Conservation (phyloP, 208 protist species). For the Pavlovales sp. region DNA sequence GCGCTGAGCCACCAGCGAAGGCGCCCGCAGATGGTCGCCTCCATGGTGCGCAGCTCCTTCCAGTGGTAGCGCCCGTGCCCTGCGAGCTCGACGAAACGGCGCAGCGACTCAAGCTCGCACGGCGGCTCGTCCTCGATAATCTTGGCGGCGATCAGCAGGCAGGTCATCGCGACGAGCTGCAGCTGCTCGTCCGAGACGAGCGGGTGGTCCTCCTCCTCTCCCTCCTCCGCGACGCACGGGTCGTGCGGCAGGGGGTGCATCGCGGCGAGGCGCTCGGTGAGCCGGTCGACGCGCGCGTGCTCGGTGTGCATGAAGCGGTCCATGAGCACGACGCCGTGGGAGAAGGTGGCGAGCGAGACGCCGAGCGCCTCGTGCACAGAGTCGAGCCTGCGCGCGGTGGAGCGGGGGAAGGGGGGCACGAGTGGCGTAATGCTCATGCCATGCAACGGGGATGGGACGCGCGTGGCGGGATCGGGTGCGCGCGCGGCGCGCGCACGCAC, state of each 20-base stretch:
- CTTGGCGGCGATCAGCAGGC: neutral
- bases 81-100: neutral
- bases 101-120: neutral
- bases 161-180: neutral
- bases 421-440: too few species aligned
- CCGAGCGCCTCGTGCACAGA: neutral
- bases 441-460: neutral
- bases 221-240: neutral
- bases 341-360: neutral
- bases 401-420: too few species aligned
- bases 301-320: neutral
- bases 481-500: neutral
- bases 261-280: too few species aligned
- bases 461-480: too few species aligned
- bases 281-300: neutral
- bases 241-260: too few species aligned
- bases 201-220: too few species aligned
- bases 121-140: neutral
- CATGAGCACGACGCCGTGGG: neutral
- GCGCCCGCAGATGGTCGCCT: neutral
- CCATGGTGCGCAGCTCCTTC: neutral
- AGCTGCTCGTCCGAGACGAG: neutral
- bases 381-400: neutral
- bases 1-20: neutral
- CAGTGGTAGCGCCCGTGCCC: neutral